Conservation (phyloP, 805 yeast genomes). For the Cyberlindnera meyerae region DNA sequence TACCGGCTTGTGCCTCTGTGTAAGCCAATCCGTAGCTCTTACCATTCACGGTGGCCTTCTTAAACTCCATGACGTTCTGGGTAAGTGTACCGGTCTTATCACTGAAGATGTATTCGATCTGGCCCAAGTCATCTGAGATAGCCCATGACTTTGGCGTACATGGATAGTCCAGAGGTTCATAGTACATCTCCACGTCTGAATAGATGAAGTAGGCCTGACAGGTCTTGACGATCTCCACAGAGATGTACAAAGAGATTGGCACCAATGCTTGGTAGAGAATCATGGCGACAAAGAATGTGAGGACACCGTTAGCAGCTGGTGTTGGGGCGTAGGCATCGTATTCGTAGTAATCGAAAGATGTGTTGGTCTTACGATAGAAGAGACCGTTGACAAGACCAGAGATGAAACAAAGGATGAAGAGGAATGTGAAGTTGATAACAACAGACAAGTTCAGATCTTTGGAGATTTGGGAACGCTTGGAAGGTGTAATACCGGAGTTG, state of each 20-base stretch:
- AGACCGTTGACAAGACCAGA: constrained; percentile 71
- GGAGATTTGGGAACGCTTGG: constrained; percentile 71
- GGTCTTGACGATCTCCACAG: constrained; percentile 77
- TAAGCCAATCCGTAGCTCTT: constrained; percentile 71
- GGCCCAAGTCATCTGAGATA: constrained; percentile 81
- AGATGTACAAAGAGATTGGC: constrained; percentile 76
- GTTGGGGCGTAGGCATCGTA: constrained; percentile 62
- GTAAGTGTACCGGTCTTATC: constrained; percentile 83
- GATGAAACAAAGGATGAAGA: constrained; percentile 61
- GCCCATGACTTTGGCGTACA: constrained; percentile 84
- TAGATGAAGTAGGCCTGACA: constrained; percentile 77
- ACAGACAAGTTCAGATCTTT: constrained; percentile 69
- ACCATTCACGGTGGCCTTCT: constrained; percentile 74
- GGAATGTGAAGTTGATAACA: constrained; percentile 54
- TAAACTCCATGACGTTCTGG: constrained; percentile 81
- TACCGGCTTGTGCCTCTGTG: constrained; percentile 77
- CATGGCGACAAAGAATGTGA: constrained; percentile 69
- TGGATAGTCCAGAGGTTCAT: constrained; percentile 65
- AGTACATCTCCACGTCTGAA: constrained; percentile 69
- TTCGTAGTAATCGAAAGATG: constrained; percentile 59
- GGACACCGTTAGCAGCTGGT: constrained; percentile 62
- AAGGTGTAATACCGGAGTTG: constrained; percentile 73
- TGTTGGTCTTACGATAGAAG: constrained; percentile 41
- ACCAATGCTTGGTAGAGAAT: constrained; percentile 75
- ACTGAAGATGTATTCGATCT: constrained; percentile 77